These are phyloP conservation scores for Diaporthe nobilis DNA, from an alignment of 2,329 filamentous ascomycete species.

Conservation along the genomic window DNA sequence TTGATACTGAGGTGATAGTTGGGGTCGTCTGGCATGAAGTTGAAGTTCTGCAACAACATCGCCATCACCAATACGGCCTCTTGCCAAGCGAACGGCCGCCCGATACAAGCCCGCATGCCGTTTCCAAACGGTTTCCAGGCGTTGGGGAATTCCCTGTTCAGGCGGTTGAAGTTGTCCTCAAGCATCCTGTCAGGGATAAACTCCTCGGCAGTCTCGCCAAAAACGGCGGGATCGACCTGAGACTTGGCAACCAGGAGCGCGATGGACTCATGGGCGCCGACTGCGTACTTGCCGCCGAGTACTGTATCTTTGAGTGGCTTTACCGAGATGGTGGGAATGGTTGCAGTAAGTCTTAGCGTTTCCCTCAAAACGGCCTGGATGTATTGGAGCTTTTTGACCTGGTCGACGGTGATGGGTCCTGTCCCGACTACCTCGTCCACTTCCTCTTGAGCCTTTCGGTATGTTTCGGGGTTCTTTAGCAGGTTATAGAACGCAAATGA, in stretches of 20 bases:
- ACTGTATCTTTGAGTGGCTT: slow-evolving; percentile 65
- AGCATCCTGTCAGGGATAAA: slow-evolving; percentile 82
- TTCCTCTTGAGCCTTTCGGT: slow-evolving; percentile 75
- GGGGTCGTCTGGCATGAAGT: slow-evolving; percentile 74
- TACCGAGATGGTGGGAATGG: slow-evolving; percentile 71
- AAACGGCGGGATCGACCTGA: slow-evolving; percentile 75
- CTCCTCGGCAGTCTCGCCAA: slow-evolving; percentile 73
- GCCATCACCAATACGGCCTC: slow-evolving; percentile 75
- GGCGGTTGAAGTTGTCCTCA: slow-evolving; percentile 74
- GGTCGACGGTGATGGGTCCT: slow-evolving; percentile 69
- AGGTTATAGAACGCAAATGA: slow-evolving; percentile 77
- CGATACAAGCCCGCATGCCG: slow-evolving; percentile 76
- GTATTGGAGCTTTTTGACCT: slow-evolving; percentile 76
- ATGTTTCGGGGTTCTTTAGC: slow-evolving; percentile 72
- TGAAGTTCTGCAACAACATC: slow-evolving; percentile 79
- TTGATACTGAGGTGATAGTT: slow-evolving; percentile 70
- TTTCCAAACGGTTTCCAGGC: slow-evolving; percentile 79
- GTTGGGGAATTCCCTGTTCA: slow-evolving; percentile 72
- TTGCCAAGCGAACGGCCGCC: slow-evolving; percentile 81
- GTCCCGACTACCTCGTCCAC: slow-evolving; percentile 76
- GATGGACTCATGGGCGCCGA: slow-evolving; percentile 67
- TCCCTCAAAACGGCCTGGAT: slow-evolving; percentile 76
- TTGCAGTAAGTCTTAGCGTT: slow-evolving; percentile 73
- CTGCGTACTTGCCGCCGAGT: slow-evolving; percentile 72
- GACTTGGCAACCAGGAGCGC: slow-evolving; percentile 64